phyloP scores from a whole-genome alignment of 768 basidiomycete species.

The Lactifluus rugatus region DNA sequence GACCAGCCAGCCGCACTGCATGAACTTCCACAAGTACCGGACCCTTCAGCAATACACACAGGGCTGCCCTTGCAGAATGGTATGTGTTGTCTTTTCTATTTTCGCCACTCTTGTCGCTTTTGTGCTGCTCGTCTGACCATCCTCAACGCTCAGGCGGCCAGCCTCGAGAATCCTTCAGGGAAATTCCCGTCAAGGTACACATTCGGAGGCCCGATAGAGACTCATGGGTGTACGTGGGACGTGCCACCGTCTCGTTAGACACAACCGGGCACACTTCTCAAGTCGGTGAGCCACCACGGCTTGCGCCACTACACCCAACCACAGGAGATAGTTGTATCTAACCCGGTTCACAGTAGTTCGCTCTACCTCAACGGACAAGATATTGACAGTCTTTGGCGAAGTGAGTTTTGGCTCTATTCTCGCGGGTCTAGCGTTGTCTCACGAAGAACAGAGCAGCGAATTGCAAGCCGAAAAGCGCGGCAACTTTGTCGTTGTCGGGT shows the following conservation, averaged over 20 bases:
- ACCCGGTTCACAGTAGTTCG: slow-evolving; percentile 43
- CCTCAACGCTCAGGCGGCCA: not conserved
- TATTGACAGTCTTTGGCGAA: slow-evolving; percentile 62
- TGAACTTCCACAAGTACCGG: slow-evolving; percentile 3
- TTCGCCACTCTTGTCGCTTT: not conserved
- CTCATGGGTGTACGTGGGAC: slow-evolving; percentile 73
- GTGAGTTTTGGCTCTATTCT: slow-evolving; percentile 29
- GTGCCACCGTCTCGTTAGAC: slow-evolving; percentile 70
- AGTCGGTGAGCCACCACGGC: slow-evolving; percentile 47
- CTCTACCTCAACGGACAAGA: slow-evolving; percentile 53
- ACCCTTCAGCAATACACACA: not conserved
- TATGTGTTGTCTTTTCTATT: not conserved
- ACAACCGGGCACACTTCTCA: slow-evolving; percentile 65
- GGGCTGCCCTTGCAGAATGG: slow-evolving; percentile 3
- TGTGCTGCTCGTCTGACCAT: not conserved
- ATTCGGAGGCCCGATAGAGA: slow-evolving; percentile 71
- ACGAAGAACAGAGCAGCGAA: slow-evolving; percentile 42
- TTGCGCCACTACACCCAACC: not conserved
- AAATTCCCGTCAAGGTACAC: slow-evolving; percentile 79
- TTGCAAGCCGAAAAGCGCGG: slow-evolving; percentile 81
- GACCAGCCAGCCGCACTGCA: slow-evolving; percentile 1
- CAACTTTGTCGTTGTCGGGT: slow-evolving; percentile 78
- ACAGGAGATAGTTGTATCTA: not conserved
- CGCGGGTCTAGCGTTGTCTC: slow-evolving; percentile 12
- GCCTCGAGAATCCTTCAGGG: slow-evolving; percentile 53